Conservation (phyloP, 2,329 filamentous ascomycete species). For the Arthroderma sp. region DNA sequence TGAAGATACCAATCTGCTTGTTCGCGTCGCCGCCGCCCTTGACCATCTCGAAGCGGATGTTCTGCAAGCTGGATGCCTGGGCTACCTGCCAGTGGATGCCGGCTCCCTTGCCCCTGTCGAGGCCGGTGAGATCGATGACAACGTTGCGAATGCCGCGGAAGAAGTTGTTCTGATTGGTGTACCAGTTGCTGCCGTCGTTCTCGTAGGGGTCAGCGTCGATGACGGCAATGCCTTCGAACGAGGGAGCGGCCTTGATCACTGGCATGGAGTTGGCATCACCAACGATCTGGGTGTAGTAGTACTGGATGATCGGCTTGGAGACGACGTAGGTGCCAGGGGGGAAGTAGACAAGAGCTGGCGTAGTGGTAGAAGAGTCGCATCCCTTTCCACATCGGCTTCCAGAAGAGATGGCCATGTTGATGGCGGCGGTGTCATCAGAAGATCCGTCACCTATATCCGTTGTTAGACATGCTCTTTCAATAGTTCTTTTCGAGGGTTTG, state of each 20-base stretch:
- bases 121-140: conserved; percentile 63
- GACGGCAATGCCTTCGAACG: conserved; percentile 74
- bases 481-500: not conserved
- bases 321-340: conserved; percentile 77
- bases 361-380: conserved; percentile 74
- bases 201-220: conserved; percentile 83
- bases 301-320: conserved; percentile 61
- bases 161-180: conserved; percentile 71
- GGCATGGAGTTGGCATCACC: conserved; percentile 65
- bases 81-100: conserved; percentile 78
- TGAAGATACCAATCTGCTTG: conserved; percentile 65
- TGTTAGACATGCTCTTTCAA: not conserved
- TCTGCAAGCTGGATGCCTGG: conserved; percentile 70
- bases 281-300: conserved; percentile 88
- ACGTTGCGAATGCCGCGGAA: conserved; percentile 76
- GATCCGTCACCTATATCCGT: conserved; percentile 44
- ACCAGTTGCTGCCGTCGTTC: conserved; percentile 56
- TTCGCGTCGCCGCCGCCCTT: conserved; percentile 52
- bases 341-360: conserved; percentile 83
- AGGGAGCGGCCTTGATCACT: conserved; percentile 58
- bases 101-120: conserved; percentile 42
- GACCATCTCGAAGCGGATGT: conserved; percentile 70
- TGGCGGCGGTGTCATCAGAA: conserved; percentile 76
- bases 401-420: conserved; percentile 70
- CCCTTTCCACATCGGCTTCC: conserved; percentile 66